A percentile compares a stretch with the other conserved stretches of the same genome.
Evolutionary conservation across 129 eudicot species (phyloP).

Genomic region (Lactuca saligna): DNA sequence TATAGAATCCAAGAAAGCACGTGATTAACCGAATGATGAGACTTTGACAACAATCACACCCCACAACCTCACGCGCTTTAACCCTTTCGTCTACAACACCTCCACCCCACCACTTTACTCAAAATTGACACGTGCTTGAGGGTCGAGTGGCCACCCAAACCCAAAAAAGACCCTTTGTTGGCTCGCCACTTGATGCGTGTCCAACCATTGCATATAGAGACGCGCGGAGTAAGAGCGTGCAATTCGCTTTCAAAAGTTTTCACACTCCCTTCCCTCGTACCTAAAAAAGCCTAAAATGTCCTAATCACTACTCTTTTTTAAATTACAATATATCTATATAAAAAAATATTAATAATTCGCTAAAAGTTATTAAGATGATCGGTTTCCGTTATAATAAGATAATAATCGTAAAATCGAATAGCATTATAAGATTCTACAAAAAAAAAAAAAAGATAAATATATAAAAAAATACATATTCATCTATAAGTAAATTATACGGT

Average conservation of each 20-base stretch:
- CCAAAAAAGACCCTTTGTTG: not conserved
- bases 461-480: too few relatives aligned
- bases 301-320: too few relatives aligned
- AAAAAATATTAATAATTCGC: too few relatives aligned
- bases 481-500: too few relatives aligned
- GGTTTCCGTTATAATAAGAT: too few relatives aligned
- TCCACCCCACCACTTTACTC: not conserved
- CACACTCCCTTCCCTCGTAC: not conserved
- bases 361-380: too few relatives aligned
- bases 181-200: not conserved
- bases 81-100: slow-evolving; percentile 10
- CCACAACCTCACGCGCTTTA: slow-evolving; percentile 16
- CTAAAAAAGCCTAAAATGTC: not conserved
- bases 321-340: too few relatives aligned
- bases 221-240: not conserved
- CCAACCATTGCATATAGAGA: not conserved
- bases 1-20: slow-evolving; percentile 42
- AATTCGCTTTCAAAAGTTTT: not conserved
- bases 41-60: not conserved
- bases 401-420: too few relatives aligned
- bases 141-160: slow-evolving; percentile 15
- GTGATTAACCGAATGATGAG: slow-evolving; percentile 25
- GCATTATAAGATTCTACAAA: too few relatives aligned
- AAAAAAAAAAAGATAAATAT: too few relatives aligned
- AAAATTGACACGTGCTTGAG: slow-evolving; percentile 9